Percentiles rank a stretch among this genome's conserved stretches.
Conservation (phyloP, 2,329 filamentous ascomycete species). For the Cordyceps tenuipes region DNA sequence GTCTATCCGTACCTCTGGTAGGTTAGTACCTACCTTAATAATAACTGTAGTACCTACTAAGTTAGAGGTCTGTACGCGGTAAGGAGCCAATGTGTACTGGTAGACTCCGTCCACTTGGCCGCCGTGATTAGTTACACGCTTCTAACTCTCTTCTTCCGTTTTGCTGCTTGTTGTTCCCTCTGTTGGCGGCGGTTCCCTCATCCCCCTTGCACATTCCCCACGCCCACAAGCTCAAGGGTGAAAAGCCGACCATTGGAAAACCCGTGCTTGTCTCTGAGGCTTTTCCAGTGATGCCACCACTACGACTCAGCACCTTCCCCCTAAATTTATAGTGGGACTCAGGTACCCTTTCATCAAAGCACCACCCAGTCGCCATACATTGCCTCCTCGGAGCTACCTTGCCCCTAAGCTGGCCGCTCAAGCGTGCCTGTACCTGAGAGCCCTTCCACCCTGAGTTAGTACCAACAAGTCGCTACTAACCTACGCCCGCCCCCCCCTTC, state of each 20-base stretch:
- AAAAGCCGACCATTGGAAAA: neutral
- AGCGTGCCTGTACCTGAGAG: neutral
- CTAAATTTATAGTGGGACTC: neutral
- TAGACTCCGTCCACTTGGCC: neutral
- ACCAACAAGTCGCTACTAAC: neutral
- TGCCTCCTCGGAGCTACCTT: neutral
- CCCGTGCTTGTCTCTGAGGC: constrained; percentile 3
- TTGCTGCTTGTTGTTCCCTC: neutral
- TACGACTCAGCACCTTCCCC: neutral
- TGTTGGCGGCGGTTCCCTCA: neutral
- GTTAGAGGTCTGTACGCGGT: too few species aligned
- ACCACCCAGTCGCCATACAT: neutral
- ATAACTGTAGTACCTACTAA: too few species aligned
- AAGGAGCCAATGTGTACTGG: neutral
- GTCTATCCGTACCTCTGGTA: too few species aligned
- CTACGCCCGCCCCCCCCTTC: neutral
- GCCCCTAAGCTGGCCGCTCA: neutral
- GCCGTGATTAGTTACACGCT: too few species aligned
- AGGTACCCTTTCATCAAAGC: neutral
- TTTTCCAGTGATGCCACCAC: neutral
- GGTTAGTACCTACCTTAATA: too few species aligned
- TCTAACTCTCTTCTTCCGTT: neutral
- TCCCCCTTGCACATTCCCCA: neutral
- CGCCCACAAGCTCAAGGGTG: neutral
- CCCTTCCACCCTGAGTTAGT: neutral